Base-by-base conservation (phyloP, 2,329 filamentous ascomycete species). In the Fusarium sambucinum region DNA sequence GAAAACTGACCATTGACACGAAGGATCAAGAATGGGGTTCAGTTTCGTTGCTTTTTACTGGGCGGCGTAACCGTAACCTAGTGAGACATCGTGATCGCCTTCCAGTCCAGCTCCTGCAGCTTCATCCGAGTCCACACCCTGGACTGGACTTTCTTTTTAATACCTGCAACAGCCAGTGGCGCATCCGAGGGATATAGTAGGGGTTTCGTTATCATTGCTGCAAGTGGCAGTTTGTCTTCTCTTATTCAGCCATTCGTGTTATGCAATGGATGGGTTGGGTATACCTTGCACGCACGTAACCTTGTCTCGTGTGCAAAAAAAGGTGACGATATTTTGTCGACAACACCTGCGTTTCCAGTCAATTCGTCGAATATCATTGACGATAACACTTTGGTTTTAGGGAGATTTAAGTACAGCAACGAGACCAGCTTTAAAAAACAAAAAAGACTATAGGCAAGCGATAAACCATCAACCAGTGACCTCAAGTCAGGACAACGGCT, bases 31-130 rank as follows among this genome's bases (percentile, higher is more conserved):
- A 35, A 42, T 37, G 45, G 33, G 40, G 37, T 46, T 70, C 51
- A 56, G 46, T 51, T 52, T 60, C 57, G 63, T 69, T 70, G 63
- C 67, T 70, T 70, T 68, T 37, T 27, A 42, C 52, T 68, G 69
- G 42, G 46, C 62, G 41, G 59, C 50, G 35, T 19, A 53, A 32
- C 37, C 25, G 33, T 44, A 53, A 45, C 32, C 53, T 42, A 68
- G 46, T 53, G 41, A 46, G 50, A 53, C 46, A 47, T 57, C 44
- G 47, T 69, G 61, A 54, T 38, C 57, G 42, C 41, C 66, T 29
- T 30, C 40, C 27, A 54, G 42, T 41, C 32, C 41, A 64, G 59
- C 61, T 53, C 62, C 42, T 66, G 51, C 55, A 66, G 62, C 46
- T 56, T 66, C 59, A 52, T 55, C 40, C 40, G 42, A 66, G 56